Conservation (phyloP, 2,329 filamentous ascomycete genomes). For the Ceratocystis papillata region DNA sequence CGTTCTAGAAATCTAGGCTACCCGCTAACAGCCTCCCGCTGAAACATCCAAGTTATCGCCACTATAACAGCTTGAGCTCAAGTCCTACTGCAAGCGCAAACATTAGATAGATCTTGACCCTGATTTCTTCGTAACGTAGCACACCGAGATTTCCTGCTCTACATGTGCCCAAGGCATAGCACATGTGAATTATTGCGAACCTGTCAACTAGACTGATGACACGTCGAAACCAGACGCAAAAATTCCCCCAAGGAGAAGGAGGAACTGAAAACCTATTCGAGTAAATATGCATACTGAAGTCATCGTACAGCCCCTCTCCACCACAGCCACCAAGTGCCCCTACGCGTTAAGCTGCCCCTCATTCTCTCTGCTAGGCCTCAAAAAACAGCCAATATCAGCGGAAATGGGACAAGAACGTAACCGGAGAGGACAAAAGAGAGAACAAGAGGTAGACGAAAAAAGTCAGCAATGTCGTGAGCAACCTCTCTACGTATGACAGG, state of each 20-base stretch:
- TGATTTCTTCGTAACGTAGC: constrained; percentile 10
- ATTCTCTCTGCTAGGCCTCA: constrained; percentile 6
- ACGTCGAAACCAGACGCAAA: not conserved
- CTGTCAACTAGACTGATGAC: not conserved
- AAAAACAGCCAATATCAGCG: constrained; percentile 7
- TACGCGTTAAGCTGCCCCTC: not conserved
- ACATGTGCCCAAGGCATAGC: not conserved
- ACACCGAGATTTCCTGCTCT: not conserved
- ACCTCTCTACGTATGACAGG: not conserved
- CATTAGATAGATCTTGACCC: not conserved
- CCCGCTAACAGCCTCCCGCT: not conserved
- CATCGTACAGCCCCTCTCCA: constrained; percentile 15
- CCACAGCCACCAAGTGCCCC: constrained; percentile 13
- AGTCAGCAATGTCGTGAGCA: not conserved
- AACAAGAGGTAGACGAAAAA: not conserved
- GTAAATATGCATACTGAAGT: constrained; percentile 6
- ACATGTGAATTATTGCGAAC: not conserved
- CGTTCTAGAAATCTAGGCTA: not conserved
- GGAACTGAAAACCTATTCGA: not conserved
- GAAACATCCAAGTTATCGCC: not conserved
- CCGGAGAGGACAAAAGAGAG: not conserved
- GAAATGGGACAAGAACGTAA: constrained; percentile 5
- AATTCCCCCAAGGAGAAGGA: not conserved
- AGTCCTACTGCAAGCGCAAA: not conserved
- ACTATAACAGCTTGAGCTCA: not conserved